phyloP scores from a whole-genome alignment of 1,284 basidiomycete genomes.

The Agroathelia rolfsii region DNA sequence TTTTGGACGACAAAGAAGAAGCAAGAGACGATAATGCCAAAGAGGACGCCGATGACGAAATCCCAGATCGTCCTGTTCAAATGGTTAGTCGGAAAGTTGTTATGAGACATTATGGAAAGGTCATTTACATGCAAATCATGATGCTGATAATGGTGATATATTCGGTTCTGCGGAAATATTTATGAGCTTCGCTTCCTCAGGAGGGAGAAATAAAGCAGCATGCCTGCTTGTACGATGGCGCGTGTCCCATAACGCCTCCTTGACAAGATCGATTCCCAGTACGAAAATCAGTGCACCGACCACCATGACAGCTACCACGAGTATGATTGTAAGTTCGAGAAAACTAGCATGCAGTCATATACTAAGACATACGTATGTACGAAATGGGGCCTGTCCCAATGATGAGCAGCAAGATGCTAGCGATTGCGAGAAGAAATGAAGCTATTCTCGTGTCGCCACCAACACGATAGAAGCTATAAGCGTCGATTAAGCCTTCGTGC shows the following conservation, averaged over 20 bases:
- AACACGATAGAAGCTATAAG: constrained; percentile 79
- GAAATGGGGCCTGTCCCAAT: constrained; percentile 83
- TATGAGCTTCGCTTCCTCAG: background rate
- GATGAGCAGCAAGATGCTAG: constrained; percentile 66
- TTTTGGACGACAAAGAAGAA: constrained; percentile 96
- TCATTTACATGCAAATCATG: constrained; percentile 86
- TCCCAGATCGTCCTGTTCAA: constrained; percentile 91
- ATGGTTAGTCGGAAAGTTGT: no score
- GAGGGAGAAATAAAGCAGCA: constrained; percentile 25
- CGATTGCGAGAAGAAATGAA: constrained; percentile 77
- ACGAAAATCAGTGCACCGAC: constrained; percentile 92
- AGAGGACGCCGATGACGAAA: constrained; percentile 90
- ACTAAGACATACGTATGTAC: constrained; percentile 69
- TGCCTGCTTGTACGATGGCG: constrained; percentile 76
- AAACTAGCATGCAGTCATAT: background rate
- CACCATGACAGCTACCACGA: constrained; percentile 66
- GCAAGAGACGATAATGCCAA: constrained; percentile 90
- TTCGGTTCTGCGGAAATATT: constrained; percentile 36
- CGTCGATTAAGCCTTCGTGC: background rate
- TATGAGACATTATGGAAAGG: no score
- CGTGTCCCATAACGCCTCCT: constrained; percentile 96
- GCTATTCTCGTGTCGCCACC: constrained; percentile 82
- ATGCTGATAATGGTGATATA: constrained; percentile 75
- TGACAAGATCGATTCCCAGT: constrained; percentile 88
- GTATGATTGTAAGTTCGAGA: constrained; percentile 2